Conservation (phyloP, 1,139 yeast species). For the Zygosaccharomyces sapae region DNA sequence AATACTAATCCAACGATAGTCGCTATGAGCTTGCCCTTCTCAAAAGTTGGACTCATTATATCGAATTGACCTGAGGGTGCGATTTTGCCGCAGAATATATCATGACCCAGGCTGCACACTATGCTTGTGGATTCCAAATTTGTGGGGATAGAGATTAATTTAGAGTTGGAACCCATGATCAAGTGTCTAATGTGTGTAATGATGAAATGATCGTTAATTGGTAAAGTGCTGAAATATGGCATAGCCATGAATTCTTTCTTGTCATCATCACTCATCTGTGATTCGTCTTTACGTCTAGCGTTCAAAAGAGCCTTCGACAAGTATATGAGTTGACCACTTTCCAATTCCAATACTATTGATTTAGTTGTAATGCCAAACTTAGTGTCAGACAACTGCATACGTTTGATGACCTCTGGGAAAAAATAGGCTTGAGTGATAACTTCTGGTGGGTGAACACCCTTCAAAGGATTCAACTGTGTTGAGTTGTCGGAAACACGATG, state of each 20-base stretch:
- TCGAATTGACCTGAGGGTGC: conserved; percentile 87
- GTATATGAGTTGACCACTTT: conserved; percentile 59
- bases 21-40: conserved; percentile 55
- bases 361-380: conserved; percentile 71
- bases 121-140: conserved; percentile 76
- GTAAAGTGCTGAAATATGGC: conserved; percentile 65
- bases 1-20: conserved; percentile 55
- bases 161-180: conserved; percentile 20
- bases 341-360: conserved; percentile 57
- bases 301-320: conserved; percentile 62
- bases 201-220: conserved; percentile 44
- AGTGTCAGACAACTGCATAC: conserved; percentile 58
- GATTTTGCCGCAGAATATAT: conserved; percentile 69
- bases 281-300: conserved; percentile 57
- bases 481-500: conserved; percentile 32
- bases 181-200: conserved; percentile 41
- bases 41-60: conserved; percentile 62
- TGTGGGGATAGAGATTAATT: conserved; percentile 56
- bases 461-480: conserved; percentile 19
- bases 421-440: conserved; percentile 54
- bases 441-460: conserved; percentile 41
- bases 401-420: conserved; percentile 52
- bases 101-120: conserved; percentile 63
- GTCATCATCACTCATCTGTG: conserved; percentile 53
- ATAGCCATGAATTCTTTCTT: conserved; percentile 55